A percentile compares a stretch with the other conserved stretches of the same genome.
phyloP scores from a whole-genome alignment of 805 yeast genomes.

The Metschnikowia peoriensis region DNA sequence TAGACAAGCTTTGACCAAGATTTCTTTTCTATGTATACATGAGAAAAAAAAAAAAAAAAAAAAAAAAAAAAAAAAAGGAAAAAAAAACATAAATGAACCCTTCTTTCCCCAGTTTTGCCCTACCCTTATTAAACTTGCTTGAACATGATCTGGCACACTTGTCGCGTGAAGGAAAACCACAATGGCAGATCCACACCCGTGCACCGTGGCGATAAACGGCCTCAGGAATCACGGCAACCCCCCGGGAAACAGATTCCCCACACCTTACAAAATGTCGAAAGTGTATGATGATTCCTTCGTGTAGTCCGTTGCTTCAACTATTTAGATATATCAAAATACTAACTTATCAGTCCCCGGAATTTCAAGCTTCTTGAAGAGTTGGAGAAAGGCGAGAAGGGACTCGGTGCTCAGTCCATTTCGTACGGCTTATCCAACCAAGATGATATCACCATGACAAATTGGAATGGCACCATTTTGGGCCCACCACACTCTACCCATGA shows the following conservation, averaged over 20 bases:
- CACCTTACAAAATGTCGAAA: conserved; percentile 38
- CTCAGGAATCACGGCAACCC: not conserved
- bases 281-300: conserved; percentile 36
- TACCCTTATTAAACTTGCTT: no score
- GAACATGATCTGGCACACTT: no score
- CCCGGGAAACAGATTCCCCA: not conserved
- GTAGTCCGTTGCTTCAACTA: not conserved
- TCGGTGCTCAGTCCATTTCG: conserved; percentile 95
- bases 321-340: conserved; percentile 8
- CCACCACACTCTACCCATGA: conserved; percentile 92
- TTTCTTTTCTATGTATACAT: no score
- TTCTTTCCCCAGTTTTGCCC: no score
- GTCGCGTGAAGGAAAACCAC: conserved; percentile 5
- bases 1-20: no score
- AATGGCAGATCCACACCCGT: conserved; percentile 8
- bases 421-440: conserved; percentile 89
- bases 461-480: conserved; percentile 98
- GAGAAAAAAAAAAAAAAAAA: no score
- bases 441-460: conserved; percentile 88
- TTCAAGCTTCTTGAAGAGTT: conserved; percentile 93
- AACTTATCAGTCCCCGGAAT: conserved; percentile 70
- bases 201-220: conserved; percentile 2
- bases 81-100: no score
- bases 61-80: no score
- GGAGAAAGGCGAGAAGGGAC: conserved; percentile 97